Conservation (phyloP, 768 basidiomycete genomes). For the Psilocybe sp. region DNA sequence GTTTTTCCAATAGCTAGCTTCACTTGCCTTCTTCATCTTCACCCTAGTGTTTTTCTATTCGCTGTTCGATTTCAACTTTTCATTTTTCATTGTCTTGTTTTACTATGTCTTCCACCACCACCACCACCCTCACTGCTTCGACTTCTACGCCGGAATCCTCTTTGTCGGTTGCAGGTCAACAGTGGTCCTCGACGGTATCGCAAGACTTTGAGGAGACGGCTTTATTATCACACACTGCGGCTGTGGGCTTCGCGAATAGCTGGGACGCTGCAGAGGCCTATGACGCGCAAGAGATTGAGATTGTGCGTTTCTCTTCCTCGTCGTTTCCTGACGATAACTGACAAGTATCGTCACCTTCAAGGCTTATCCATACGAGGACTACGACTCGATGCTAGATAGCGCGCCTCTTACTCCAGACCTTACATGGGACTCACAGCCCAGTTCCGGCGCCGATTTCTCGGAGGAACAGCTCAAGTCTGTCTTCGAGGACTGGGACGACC, state of each 20-base stretch:
- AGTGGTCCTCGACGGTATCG: conserved; percentile 9
- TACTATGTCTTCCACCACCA: not conserved
- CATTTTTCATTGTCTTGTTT: conserved; percentile 6
- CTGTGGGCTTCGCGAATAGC: not conserved
- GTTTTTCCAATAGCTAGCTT: too few species aligned
- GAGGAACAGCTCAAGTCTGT: conserved; percentile 11
- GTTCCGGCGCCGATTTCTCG: conserved; percentile 3
- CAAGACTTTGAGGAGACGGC: conserved; percentile 12
- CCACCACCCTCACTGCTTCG: conserved; percentile 9
- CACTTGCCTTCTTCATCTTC: too few species aligned
- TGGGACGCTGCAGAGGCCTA: not conserved
- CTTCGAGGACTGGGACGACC: conserved; percentile 22
- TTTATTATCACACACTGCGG: conserved; percentile 12
- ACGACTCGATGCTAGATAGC: not conserved
- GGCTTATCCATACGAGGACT: not conserved
- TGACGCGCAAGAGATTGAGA: conserved; percentile 14
- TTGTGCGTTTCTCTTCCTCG: conserved; percentile 5
- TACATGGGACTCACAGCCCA: conserved; percentile 13
- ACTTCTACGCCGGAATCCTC: conserved; percentile 10
- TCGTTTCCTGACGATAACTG: not conserved
- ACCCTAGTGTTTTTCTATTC: too few species aligned
- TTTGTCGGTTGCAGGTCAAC: conserved; percentile 15
- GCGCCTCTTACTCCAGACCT: conserved; percentile 11
- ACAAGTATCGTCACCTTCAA: not conserved
- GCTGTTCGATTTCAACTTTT: not conserved